Percentiles rank a stretch among this genome's conserved stretches.
Conservation (phyloP, 2,329 filamentous ascomycete species). For the Lasiodiplodia theobromae region DNA sequence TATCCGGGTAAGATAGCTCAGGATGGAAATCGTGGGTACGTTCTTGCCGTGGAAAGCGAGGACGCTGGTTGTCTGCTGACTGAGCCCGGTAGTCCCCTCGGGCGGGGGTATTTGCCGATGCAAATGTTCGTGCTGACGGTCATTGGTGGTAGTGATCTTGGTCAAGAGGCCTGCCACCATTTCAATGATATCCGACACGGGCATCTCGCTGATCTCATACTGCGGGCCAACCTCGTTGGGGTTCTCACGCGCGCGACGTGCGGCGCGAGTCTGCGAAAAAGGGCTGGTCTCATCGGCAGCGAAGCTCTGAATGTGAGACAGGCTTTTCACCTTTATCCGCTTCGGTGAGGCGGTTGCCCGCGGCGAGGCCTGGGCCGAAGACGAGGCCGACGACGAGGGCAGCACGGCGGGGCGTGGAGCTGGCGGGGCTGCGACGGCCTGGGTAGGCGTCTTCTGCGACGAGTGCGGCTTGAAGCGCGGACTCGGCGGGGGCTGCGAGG, state of each 20-base stretch:
- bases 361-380: slow-evolving; percentile 40
- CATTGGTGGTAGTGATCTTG: slow-evolving; percentile 97
- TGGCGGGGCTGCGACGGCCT: slow-evolving; percentile 24
- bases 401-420: slow-evolving; percentile 34
- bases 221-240: slow-evolving; percentile 62
- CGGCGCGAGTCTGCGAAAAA: slow-evolving; percentile 57
- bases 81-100: slow-evolving; percentile 65
- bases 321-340: slow-evolving; percentile 82
- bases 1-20: slow-evolving; percentile 93
- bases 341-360: slow-evolving; percentile 47
- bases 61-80: slow-evolving; percentile 73
- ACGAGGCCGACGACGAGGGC: slow-evolving; percentile 38
- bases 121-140: slow-evolving; percentile 88
- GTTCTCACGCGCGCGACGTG: slow-evolving; percentile 52
- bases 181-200: slow-evolving; percentile 95
- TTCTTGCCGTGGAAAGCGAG: slow-evolving; percentile 98
- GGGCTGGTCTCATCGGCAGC: slow-evolving; percentile 76
- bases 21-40: slow-evolving; percentile 93
- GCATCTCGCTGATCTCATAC: slow-evolving; percentile 98
- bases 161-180: slow-evolving; percentile 97
- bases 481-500: slow-evolving; percentile 41
- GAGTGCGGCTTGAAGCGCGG: slow-evolving; percentile 46
- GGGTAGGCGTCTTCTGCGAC: slow-evolving; percentile 42
- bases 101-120: slow-evolving; percentile 74
- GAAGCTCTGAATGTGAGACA: slow-evolving; percentile 90